These are phyloP conservation scores for Rutstroemia sp. DNA, from an alignment of 2,329 filamentous ascomycete species.

Conservation along the genomic window DNA sequence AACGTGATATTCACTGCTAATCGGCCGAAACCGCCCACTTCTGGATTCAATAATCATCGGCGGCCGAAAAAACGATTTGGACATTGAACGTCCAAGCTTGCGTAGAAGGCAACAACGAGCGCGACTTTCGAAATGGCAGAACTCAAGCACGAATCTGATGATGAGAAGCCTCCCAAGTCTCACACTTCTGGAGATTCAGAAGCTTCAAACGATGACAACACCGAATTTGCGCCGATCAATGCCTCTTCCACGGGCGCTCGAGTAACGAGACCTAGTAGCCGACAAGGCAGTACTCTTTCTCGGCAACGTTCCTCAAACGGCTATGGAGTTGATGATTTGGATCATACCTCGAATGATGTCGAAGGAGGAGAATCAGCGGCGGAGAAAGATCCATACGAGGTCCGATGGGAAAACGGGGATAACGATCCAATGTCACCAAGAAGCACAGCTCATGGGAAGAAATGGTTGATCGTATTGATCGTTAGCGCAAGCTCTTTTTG, in stretches of 20 bases:
- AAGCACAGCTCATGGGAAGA: constrained; percentile 55
- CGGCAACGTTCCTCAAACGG: constrained; percentile 27
- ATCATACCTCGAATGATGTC: constrained; percentile 10
- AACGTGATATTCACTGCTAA: too few relatives aligned
- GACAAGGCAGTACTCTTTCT: constrained; percentile 11
- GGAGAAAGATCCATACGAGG: constrained; percentile 51
- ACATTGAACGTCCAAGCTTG: neutral
- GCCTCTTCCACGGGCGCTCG: neutral
- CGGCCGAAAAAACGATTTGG: neutral
- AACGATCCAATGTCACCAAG: constrained; percentile 68
- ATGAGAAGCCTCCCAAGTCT: neutral
- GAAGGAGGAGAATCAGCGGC: constrained; percentile 20
- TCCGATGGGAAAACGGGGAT: constrained; percentile 66
- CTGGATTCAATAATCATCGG: neutral
- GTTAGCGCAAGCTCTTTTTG: constrained; percentile 69
- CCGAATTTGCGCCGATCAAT: constrained; percentile 20
- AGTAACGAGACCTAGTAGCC: neutral
- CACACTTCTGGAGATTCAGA: neutral
- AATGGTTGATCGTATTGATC: constrained; percentile 74
- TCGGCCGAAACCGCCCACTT: neutral
- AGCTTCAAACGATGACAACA: neutral
- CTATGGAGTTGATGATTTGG: constrained; percentile 26
- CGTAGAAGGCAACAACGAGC: neutral
- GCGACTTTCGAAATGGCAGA: neutral
- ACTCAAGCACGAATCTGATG: neutral